These are phyloP conservation scores for Talaromyces sp. DNA, from an alignment of 2,329 filamentous ascomycete species.

Conservation along the genomic window DNA sequence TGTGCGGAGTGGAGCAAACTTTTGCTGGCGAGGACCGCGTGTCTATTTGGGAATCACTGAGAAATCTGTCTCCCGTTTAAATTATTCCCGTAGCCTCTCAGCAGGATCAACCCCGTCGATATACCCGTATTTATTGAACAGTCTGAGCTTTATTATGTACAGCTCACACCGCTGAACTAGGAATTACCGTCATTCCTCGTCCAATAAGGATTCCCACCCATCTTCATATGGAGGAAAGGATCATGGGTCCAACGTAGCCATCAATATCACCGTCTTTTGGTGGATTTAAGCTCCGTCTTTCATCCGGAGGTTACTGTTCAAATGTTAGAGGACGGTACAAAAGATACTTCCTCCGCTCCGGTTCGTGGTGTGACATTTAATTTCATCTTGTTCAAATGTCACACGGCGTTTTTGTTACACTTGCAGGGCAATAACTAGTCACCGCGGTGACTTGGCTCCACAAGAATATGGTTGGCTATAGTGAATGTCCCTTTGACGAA, in stretches of 20 bases:
- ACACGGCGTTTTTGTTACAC: too few species aligned
- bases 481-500: background rate
- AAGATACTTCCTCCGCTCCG: background rate
- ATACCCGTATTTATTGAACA: background rate
- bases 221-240: background rate
- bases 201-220: background rate
- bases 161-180: background rate
- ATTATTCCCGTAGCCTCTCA: background rate
- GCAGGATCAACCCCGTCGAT: background rate
- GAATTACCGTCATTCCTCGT: background rate
- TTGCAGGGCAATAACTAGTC: background rate
- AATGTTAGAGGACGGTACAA: rapidly evolving
- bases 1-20: background rate
- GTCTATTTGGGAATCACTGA: background rate
- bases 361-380: background rate
- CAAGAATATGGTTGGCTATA: background rate
- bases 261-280: background rate
- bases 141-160: background rate
- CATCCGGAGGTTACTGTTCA: background rate
- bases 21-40: background rate
- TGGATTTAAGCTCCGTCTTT: background rate
- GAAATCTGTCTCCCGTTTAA: too few species aligned
- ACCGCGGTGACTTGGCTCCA: background rate
- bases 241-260: too few species aligned
- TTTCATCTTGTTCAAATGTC: background rate